Base-by-base conservation (phyloP, 805 yeast genomes). In the Lachancea nothofagi region DNA sequence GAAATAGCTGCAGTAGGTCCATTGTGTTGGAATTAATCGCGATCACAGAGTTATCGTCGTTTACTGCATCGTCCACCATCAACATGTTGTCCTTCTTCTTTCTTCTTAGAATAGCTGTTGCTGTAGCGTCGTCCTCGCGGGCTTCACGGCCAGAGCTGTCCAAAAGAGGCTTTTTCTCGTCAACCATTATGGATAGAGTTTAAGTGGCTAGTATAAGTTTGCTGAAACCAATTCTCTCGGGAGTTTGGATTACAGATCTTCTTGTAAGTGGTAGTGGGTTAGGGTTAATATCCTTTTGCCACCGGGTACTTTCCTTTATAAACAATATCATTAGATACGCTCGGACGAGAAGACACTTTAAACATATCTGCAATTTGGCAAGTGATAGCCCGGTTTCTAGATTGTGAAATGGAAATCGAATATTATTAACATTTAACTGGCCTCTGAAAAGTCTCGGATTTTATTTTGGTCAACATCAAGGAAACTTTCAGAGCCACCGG, bases 11-110 rank as follows among this genome's bases (percentile, higher is more conserved):
- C 45, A 93, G 72, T 56, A 82, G 73, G 60, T 93, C 98, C 95
- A 93, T 86, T 13, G 97, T 93, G 64, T 82, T 82, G 13, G 96
- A 84, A 25, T 94, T 83, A 82, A 93, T 85, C 37, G 97, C 83
- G 62, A 93, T 85, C 49, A 90, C 94, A 21, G 97, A 88, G 68
- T 93, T 93, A 65, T 93, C 99, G 65, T 93, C 99, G 55, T 85
- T 87, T 55, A 82, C 79, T 49, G 99, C 97, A 67, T 93, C 98
- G 61, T 93, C 99, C 38, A 93, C 97, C 48, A 93, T 69, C 53
- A 93, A 71, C 38, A 95, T 86, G 65, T 93, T 93, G 60, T 84
- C 96, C 76, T 90, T 90, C 93, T 93, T 90, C 80, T 93, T 93
- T 69, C 90, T 79, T 71, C 96, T 83, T 58, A 93, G 72, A 59